These are phyloP conservation scores for Oehlia diaphana DNA, from an alignment of 192 early-diverging fungal species.

Conservation along the genomic window DNA sequence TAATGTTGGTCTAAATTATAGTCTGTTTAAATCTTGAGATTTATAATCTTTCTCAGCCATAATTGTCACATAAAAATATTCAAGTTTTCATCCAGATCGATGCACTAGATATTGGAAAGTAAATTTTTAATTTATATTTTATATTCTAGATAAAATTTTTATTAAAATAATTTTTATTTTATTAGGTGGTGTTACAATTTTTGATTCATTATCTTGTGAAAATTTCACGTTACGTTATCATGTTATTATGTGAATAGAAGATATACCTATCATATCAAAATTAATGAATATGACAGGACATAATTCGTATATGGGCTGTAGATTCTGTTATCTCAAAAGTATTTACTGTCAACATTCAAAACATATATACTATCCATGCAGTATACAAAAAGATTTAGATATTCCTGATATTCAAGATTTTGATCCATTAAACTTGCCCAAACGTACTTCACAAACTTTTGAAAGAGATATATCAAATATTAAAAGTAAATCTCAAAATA, in stretches of 20 bases:
- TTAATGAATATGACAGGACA: background rate
- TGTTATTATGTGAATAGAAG: background rate
- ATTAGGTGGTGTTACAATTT: background rate
- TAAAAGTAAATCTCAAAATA: too few species aligned
- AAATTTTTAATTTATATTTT: background rate
- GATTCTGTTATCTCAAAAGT: background rate
- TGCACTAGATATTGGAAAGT: too few species aligned
- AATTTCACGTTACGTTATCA: background rate
- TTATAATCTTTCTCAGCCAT: too few species aligned
- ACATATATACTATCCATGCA: background rate
- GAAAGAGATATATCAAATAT: too few species aligned
- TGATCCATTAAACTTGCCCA: background rate
- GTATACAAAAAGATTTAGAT: background rate
- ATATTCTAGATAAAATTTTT: background rate
- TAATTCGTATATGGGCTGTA: background rate
- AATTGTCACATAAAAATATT: too few species aligned
- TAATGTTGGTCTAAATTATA: too few species aligned
- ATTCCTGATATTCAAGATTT: background rate
- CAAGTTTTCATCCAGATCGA: too few species aligned
- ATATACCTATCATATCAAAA: background rate
- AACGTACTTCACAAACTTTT: too few species aligned
- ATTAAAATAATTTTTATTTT: slow-evolving; percentile 1
- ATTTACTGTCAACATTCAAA: background rate
- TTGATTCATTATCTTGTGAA: background rate
- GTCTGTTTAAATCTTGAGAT: too few species aligned